Evolutionary conservation across 441 rosid genomes (phyloP).

Genomic region (Brassica balearica): DNA sequence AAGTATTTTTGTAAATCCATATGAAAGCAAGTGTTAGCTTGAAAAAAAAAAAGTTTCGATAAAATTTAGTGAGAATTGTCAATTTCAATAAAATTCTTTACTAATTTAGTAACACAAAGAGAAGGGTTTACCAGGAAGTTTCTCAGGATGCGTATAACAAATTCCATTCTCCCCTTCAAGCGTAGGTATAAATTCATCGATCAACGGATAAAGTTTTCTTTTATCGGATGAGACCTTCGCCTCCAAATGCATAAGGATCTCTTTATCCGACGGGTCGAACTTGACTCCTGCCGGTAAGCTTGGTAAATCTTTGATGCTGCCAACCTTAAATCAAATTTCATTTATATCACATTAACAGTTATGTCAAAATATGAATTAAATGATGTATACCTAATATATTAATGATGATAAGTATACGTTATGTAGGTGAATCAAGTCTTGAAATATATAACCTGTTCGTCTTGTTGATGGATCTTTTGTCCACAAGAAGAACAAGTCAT

Average conservation of each 20-base stretch:
- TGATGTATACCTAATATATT: not conserved
- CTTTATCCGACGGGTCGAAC: conserved; percentile 94
- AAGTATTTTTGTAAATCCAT: not conserved
- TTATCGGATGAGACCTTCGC: conserved; percentile 69
- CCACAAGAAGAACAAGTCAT: conserved; percentile 89
- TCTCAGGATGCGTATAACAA: conserved; percentile 96
- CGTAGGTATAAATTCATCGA: conserved; percentile 86
- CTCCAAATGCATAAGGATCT: conserved; percentile 84
- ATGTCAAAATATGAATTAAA: not conserved
- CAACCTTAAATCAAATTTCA: conserved; percentile 40
- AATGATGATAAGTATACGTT: not conserved
- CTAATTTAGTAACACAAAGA: not conserved
- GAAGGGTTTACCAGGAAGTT: conserved; percentile 62
- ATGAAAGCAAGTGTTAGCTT: not conserved
- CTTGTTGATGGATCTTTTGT: conserved; percentile 54
- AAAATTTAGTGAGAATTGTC: not conserved
- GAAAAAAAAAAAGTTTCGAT: not conserved
- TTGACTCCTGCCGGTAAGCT: conserved; percentile 97
- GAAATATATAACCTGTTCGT: conserved; percentile 62
- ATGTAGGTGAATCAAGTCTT: conserved; percentile 14
- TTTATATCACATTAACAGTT: not conserved
- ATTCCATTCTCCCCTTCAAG: conserved; percentile 92
- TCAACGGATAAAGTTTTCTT: conserved; percentile 76
- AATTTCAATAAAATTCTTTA: no score
- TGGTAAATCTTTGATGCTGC: conserved; percentile 71